These are phyloP conservation scores for Schoenoplectus triqueter DNA, from an alignment of 202 grass and related monocot species.

Conservation along the genomic window DNA sequence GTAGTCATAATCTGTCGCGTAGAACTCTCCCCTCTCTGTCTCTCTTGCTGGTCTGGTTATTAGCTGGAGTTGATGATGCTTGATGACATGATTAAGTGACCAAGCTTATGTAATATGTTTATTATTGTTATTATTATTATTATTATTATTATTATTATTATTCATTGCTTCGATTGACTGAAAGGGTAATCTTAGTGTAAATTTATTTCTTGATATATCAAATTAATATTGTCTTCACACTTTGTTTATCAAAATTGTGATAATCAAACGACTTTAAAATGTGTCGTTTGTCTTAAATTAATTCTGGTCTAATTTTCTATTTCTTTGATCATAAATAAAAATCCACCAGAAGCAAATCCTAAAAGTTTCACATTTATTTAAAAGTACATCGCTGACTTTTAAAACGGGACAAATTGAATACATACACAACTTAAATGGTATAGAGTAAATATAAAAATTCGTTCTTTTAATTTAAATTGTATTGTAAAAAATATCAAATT, in stretches of 20 bases:
- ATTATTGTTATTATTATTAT: background rate
- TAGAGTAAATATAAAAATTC: too few species aligned
- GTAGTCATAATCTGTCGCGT: conserved; percentile 10
- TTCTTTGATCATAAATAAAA: too few species aligned
- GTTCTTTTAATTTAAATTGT: too few species aligned
- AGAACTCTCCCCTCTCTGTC: too few species aligned
- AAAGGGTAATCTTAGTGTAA: background rate
- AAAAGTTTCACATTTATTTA: background rate
- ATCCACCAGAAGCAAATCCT: background rate
- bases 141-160: background rate
- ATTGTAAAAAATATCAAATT: too few species aligned
- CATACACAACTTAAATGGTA: background rate
- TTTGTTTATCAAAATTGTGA: too few species aligned
- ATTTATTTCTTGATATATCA: background rate
- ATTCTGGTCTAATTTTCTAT: background rate
- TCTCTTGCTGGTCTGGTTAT: conserved; percentile 1
- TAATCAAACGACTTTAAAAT: too few species aligned
- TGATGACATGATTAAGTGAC: background rate
- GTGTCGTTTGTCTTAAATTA: too few species aligned
- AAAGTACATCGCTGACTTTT: background rate
- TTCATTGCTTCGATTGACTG: too few species aligned
- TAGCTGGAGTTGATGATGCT: background rate
- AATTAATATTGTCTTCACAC: too few species aligned
- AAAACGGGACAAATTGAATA: background rate
- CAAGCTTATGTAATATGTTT: background rate